Evolutionary conservation across 371 early-diverging fungal genomes (phyloP).

Genomic region (Lichtheimia ramosa): DNA sequence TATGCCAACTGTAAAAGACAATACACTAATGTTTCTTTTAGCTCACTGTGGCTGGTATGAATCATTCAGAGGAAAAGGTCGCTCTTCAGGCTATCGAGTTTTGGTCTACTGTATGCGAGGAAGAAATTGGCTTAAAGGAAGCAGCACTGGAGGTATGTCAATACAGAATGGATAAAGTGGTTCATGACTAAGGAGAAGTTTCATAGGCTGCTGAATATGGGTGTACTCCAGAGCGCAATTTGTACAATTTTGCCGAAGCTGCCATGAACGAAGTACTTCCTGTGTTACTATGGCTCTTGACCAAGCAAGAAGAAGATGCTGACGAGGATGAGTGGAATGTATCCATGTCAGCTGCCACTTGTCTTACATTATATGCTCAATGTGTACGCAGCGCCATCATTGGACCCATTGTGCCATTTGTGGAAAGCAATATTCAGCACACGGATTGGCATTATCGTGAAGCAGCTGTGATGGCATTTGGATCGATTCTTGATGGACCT

Average conservation of each 20-base stretch:
- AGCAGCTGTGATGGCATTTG: slow-evolving; percentile 98
- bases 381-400: slow-evolving; percentile 81
- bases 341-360: slow-evolving; percentile 95
- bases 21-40: slow-evolving; percentile 15
- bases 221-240: slow-evolving; percentile 53
- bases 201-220: slow-evolving; percentile 55
- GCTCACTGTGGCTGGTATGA: slow-evolving; percentile 91
- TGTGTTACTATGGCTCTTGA: slow-evolving; percentile 84
- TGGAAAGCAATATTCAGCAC: slow-evolving; percentile 80
- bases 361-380: slow-evolving; percentile 84
- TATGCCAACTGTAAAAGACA: background rate
- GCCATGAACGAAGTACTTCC: slow-evolving; percentile 82
- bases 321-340: slow-evolving; percentile 98
- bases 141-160: slow-evolving; percentile 42
- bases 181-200: background rate
- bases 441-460: slow-evolving; percentile 92
- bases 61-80: slow-evolving; percentile 74
- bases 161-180: background rate
- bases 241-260: slow-evolving; percentile 75
- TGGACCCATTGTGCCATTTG: slow-evolving; percentile 82
- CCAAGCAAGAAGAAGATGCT: slow-evolving; percentile 94
- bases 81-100: slow-evolving; percentile 97
- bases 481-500: slow-evolving; percentile 95
- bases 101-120: slow-evolving; percentile 97
- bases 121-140: slow-evolving; percentile 74